Percentiles rank a stretch among this genome's conserved stretches.
These are phyloP conservation scores for Alternaria sp. DNA, from an alignment of 2,329 filamentous ascomycete genomes.

Conservation along the genomic window DNA sequence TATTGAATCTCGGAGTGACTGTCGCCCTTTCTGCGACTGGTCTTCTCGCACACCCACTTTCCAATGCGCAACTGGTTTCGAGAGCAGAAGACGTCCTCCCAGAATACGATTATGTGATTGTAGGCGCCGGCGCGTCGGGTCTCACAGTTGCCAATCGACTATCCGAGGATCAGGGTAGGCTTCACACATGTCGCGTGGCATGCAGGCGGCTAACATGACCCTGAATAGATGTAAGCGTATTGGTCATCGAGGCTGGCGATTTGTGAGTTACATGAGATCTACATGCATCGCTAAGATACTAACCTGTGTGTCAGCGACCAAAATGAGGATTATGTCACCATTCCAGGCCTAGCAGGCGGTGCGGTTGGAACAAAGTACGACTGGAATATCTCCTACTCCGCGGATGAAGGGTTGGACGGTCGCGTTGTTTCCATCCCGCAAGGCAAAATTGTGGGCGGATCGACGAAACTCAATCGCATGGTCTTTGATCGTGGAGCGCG, in stretches of 20 bases:
- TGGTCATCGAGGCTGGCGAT: conserved; percentile 35
- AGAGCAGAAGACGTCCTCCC: conserved; percentile 22
- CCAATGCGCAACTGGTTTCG: conserved; percentile 21
- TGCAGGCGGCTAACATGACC: background rate
- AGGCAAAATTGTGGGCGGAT: conserved; percentile 36
- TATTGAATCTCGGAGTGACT: conserved; percentile 13
- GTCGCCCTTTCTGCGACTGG: conserved; percentile 21
- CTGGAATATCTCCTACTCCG: conserved; percentile 33
- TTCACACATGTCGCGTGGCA: no score
- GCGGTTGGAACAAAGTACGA: conserved; percentile 37
- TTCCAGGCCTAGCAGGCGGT: conserved; percentile 35
- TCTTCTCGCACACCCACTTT: conserved; percentile 27
- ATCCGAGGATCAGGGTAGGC: conserved; percentile 30
- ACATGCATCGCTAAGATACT: conserved; percentile 1
- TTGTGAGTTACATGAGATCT: conserved; percentile 19
- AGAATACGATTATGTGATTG: conserved; percentile 39
- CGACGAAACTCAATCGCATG: conserved; percentile 52
- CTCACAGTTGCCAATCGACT: conserved; percentile 42
- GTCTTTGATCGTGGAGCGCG: conserved; percentile 39
- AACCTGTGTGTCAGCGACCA: conserved; percentile 23
- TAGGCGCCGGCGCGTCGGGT: conserved; percentile 37
- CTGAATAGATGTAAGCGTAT: conserved; percentile 24
- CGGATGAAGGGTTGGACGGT: conserved; percentile 19
- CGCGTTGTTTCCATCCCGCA: conserved; percentile 23
- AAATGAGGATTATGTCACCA: conserved; percentile 32